Conservation (phyloP, 148 eudicot genomes). For the Gaultheria prostrata region DNA sequence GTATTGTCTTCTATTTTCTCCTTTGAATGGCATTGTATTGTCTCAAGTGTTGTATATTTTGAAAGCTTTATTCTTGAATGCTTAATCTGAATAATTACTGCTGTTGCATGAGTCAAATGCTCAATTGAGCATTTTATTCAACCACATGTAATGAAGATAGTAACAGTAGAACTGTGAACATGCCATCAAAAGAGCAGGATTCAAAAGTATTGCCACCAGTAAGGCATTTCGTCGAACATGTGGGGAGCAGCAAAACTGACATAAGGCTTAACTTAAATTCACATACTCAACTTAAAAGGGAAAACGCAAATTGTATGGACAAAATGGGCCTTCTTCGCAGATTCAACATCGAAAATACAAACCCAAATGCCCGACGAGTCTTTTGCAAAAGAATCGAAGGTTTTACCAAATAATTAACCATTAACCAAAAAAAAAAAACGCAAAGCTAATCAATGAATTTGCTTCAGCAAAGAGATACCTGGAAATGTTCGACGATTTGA, state of each 20-base stretch:
- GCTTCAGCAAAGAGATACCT: neutral
- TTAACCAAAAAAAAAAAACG: neutral
- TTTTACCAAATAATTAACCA: neutral
- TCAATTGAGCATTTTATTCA: no score
- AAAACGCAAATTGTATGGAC: neutral
- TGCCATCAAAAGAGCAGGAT: neutral
- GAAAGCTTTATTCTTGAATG: no score
- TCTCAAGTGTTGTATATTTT: no score
- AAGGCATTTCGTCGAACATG: conserved; percentile 13
- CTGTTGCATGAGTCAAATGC: no score
- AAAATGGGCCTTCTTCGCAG: neutral
- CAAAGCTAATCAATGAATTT: neutral
- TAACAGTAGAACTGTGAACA: neutral
- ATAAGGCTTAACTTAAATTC: neutral
- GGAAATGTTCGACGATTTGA: neutral
- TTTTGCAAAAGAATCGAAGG: neutral
- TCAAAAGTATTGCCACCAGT: neutral
- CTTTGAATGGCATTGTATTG: no score
- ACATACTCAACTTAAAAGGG: neutral
- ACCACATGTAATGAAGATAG: neutral
- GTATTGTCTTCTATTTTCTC: no score
- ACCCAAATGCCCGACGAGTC: neutral
- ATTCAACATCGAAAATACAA: neutral
- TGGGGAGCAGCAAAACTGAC: conserved; percentile 2
- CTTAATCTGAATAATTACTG: no score